Percentiles rank a stretch among this genome's conserved stretches.
These are phyloP conservation scores for Termitomyces sp. DNA, from an alignment of 768 basidiomycete genomes.

Conservation along the genomic window DNA sequence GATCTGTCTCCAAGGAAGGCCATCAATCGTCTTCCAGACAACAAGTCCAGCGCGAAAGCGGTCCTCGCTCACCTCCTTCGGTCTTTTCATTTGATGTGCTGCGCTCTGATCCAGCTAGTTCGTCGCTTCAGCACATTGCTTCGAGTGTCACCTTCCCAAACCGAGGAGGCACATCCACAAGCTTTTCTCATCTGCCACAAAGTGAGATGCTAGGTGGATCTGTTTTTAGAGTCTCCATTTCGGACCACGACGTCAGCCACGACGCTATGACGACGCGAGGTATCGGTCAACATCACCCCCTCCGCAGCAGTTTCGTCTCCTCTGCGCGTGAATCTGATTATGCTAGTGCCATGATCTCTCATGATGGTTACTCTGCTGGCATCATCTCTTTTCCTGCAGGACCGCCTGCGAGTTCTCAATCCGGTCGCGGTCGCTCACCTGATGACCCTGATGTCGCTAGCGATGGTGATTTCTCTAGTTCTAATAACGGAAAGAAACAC, in stretches of 20 bases:
- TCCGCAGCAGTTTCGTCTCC: conserved; percentile 2
- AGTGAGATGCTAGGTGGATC: conserved; percentile 21
- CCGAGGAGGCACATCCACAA: conserved; percentile 13
- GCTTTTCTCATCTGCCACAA: neutral
- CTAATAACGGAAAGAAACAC: conserved; percentile 35
- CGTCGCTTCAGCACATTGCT: conserved; percentile 38
- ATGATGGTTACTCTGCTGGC: conserved; percentile 15
- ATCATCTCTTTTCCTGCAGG: conserved; percentile 20
- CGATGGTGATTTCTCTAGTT: conserved; percentile 18
- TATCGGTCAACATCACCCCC: conserved; percentile 9
- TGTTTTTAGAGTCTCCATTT: conserved; percentile 31
- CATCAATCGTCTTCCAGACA: neutral
- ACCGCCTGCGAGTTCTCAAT: neutral
- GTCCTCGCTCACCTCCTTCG: conserved; percentile 6
- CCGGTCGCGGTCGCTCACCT: conserved; percentile 10
- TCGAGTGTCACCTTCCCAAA: conserved; percentile 34
- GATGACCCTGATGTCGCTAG: conserved; percentile 19
- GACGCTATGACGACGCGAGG: neutral
- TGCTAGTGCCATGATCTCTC: neutral
- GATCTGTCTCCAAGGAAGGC: neutral
- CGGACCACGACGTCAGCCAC: neutral
- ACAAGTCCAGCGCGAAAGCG: neutral
- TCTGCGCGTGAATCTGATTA: conserved; percentile 1
- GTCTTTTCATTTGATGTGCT: conserved; percentile 39
- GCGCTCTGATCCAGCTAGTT: conserved; percentile 32